A percentile compares a stretch with the other conserved stretches of the same genome.
Evolutionary conservation across 2,329 filamentous ascomycete genomes (phyloP).

Genomic region (Paecilomyces sp.): DNA sequence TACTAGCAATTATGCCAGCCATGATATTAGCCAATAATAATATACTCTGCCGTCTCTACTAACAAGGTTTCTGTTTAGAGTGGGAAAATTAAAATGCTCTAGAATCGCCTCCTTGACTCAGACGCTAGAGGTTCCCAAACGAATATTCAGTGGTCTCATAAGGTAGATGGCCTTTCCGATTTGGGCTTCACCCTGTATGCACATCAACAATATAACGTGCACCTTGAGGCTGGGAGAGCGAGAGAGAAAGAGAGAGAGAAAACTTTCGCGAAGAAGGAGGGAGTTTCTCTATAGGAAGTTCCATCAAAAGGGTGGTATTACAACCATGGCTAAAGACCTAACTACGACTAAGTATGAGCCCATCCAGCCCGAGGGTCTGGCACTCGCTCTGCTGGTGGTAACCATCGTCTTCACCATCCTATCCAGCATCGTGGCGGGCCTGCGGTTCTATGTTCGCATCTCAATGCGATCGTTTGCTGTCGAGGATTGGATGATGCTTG

Average conservation of each 20-base stretch:
- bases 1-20: too few relatives aligned
- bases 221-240: not conserved
- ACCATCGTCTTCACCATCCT: not conserved
- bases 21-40: too few relatives aligned
- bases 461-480: not conserved
- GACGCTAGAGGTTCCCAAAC: not conserved
- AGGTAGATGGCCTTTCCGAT: not conserved
- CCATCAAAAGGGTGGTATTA: not conserved
- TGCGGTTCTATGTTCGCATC: not conserved
- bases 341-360: not conserved
- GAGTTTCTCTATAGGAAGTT: not conserved
- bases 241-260: not conserved
- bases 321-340: not conserved
- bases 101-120: not conserved
- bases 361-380: not conserved
- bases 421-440: not conserved
- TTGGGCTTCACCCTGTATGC: not conserved
- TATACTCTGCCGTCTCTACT: not conserved
- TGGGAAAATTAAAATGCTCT: not conserved
- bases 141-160: not conserved
- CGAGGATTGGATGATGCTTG: not conserved
- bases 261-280: not conserved
- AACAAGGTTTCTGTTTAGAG: not conserved
- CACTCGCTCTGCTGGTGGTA: not conserved
- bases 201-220: not conserved